Base-by-base conservation (phyloP, 106 monocot species). In the Platanthera guangdongensis region DNA sequence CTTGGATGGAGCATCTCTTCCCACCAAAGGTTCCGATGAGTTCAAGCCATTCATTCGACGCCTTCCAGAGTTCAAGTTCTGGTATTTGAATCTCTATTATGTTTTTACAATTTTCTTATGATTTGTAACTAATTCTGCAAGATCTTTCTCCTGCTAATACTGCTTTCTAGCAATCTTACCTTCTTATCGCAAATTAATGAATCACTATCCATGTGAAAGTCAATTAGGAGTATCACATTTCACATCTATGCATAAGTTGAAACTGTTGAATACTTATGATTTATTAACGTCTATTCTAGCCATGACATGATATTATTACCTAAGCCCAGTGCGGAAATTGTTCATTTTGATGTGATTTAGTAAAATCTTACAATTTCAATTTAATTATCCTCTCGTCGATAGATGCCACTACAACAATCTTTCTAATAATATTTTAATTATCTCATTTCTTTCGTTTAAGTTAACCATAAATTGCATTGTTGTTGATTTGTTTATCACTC, bases 41-140 rank as follows among this genome's bases (percentile, higher is more conserved):
- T 82, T 82, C 82, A 82, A 82, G 77, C 82, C 82, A 22, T 82
- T 82, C 73, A 82, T 82, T 39, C 77, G 82, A 62, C 77, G 82
- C n/a, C 82, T 82, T 53, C 82, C 82, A 11, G 82, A 82, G 77
- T 82, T 82, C 60, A 82, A 78, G 77, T 82, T 82, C 77, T 82
- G 82, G 82, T 82, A 82, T 45, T 9, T 55, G n/a, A n/a, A n/a
- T n/a, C n/a, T n/a, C 55, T 39, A 48, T 70, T 8, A 11, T 52
- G 14, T 52, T 52, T 52, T 9, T 52, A 11, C 52, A 52, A 8
- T 52, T 52, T 9, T 52, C 52, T 9, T 11, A 14, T 52, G 9
- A 14, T 9, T 52, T 52, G 3, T 52, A 52, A 11, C 3, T 52
- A 52, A 52, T 8, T 52, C 52, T 11, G 14, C 52, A 52, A 52